Evolutionary conservation across 768 basidiomycete genomes (phyloP), one percentile per base, ranked within the genome.

Genomic region (Lyophyllum atratum): DNA sequence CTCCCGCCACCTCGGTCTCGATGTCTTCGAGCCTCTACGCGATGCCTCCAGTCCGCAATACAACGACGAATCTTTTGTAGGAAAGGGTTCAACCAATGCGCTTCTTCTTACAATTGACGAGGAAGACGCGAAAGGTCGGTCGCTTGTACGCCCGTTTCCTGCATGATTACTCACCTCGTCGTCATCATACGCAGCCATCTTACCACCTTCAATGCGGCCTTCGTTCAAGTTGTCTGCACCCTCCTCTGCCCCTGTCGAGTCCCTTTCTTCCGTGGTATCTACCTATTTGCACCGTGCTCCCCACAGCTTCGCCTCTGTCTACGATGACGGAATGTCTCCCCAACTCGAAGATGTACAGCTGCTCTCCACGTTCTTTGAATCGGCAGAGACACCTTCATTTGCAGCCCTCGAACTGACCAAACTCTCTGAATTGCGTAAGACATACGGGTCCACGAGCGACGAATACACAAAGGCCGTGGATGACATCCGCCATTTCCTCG

Each of bases 1-100:
- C 29, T 82, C 88, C 19, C 82, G 80, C 52, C 89, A 92, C 68
- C 80, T 92, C 11, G 85, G 86, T n/a, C 78, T 91, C 5, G 90
- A 91, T 63, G 71, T 71, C 19, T 85, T 86, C 61, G 86, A 89
- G 65, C 71, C 75, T 24, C 68, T 85, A 26, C 71, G 62, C 51
- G 74, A 75, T 57, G 67, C 72, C 50, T 73, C 73, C 31, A 59
- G 68, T 26, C 52, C 63, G 58, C 64, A 62, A 45, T 59, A 71
- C 55, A 66, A 62, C 34, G 77, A 81, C 47, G 73, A 78, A 43
- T 39, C 69, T 2, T 85, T 92, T 61, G 82, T 91, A 19, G 89
- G 83, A 45, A 68, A 80, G 55, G 87, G 85, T 0, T 49, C 71
- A 22, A 76, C 67, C 26, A 81, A 78, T 66, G 81, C 74, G 1